Evolutionary conservation across 371 early-diverging fungal genomes (phyloP).

Genomic region (Rhizopus microsporus): DNA sequence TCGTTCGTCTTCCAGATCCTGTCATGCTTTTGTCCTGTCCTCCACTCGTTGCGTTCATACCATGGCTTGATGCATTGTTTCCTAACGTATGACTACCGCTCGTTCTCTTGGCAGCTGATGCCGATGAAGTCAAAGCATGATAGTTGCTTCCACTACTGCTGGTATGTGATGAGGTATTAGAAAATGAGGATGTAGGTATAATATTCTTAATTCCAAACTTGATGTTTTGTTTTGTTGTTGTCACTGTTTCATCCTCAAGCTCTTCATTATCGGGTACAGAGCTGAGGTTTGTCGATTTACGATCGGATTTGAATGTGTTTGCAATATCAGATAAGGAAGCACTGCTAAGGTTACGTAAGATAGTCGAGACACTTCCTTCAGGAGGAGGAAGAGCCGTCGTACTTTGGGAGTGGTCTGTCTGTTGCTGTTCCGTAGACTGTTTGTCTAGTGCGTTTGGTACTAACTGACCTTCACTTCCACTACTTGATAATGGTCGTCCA

Average conservation of each 20-base stretch:
- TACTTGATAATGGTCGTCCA: conserved; percentile 13
- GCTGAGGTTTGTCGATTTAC: conserved; percentile 33
- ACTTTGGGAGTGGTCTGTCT: not conserved
- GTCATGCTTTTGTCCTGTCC: conserved; percentile 1
- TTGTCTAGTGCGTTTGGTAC: not conserved
- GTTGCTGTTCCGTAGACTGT: conserved; percentile 9
- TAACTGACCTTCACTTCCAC: conserved; percentile 20
- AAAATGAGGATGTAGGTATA: conserved; percentile 36
- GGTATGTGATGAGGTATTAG: conserved; percentile 27
- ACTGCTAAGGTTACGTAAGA: conserved; percentile 34
- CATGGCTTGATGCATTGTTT: conserved; percentile 1
- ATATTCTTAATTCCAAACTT: conserved; percentile 44
- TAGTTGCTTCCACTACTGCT: conserved; percentile 13
- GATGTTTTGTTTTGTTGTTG: conserved; percentile 9
- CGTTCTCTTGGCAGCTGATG: conserved; percentile 17
- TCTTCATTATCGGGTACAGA: conserved; percentile 25
- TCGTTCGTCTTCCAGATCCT: conserved; percentile 30
- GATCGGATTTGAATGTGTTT: conserved; percentile 33
- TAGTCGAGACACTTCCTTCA: conserved; percentile 31
- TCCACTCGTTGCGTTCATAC: conserved; percentile 7
- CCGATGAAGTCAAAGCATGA: not conserved
- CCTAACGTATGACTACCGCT: conserved; percentile 7
- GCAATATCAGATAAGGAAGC: conserved; percentile 40
- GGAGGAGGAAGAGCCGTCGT: conserved; percentile 13
- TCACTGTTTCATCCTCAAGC: conserved; percentile 12